phyloP scores from a whole-genome alignment of 768 basidiomycete species.

The Holtermannia corniformis region DNA sequence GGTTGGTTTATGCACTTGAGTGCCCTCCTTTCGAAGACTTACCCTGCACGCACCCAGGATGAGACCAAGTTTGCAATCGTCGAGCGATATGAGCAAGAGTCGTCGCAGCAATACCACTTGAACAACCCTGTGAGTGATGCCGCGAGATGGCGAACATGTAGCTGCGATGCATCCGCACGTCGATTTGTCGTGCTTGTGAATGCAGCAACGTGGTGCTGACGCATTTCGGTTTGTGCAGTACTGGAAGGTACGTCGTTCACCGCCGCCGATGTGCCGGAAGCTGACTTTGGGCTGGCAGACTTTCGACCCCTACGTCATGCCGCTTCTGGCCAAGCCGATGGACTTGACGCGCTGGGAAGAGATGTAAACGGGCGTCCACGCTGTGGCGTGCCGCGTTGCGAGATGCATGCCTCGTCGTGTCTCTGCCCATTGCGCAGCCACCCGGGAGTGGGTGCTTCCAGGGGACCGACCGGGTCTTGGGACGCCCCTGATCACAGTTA shows the following conservation, averaged over 20 bases:
- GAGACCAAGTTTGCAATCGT: conserved; percentile 42
- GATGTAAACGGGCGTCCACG: conserved; percentile 23
- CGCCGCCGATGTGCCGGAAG: neutral
- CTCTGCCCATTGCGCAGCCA: too few relatives aligned
- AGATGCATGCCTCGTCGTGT: too few relatives aligned
- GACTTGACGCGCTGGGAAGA: conserved; percentile 42
- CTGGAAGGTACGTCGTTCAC: conserved; percentile 26
- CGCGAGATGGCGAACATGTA: too few relatives aligned
- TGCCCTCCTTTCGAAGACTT: neutral
- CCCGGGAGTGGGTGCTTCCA: too few relatives aligned
- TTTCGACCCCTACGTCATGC: conserved; percentile 42
- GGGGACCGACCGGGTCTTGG: too few relatives aligned
- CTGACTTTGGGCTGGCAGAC: conserved; percentile 20
- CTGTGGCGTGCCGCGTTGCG: too few relatives aligned
- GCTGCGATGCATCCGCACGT: too few relatives aligned
- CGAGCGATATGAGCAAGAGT: conserved; percentile 41
- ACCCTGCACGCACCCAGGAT: conserved; percentile 12
- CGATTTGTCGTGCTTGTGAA: too few relatives aligned
- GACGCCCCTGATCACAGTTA: too few relatives aligned
- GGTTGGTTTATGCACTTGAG: conserved; percentile 3
- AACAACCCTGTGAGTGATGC: conserved; percentile 37
- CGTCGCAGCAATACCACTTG: conserved; percentile 40
- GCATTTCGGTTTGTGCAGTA: conserved; percentile 18
- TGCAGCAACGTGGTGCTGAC: too few relatives aligned
- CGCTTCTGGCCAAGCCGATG: conserved; percentile 39